Conservation (phyloP, 169 alveolate species). For the Plasmodium reichenowi region DNA sequence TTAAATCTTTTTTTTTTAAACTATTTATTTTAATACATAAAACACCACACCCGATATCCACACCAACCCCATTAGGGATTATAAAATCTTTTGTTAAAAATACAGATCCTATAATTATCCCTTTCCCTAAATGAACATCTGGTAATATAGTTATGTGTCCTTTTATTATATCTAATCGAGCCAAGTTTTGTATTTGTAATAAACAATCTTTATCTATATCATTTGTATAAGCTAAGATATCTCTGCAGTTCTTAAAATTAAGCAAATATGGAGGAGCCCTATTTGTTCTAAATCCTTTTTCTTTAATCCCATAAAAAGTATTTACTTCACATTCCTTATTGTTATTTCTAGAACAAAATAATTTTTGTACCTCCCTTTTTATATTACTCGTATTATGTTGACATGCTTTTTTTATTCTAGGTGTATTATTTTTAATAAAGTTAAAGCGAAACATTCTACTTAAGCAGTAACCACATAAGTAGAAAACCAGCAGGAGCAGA, state of each 20-base stretch:
- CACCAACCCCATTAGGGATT: constrained; percentile 84
- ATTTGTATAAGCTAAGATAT: constrained; percentile 48
- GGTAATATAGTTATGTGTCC: constrained; percentile 85
- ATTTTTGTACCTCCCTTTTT: background rate
- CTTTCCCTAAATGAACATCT: constrained; percentile 87
- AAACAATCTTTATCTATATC: constrained; percentile 64
- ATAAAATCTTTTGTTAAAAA: constrained; percentile 78
- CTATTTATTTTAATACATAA: constrained; percentile 76
- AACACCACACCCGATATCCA: constrained; percentile 84
- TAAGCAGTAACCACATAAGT: background rate
- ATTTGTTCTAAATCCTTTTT: constrained; percentile 14
- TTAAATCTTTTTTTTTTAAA: constrained; percentile 65
- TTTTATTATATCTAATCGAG: constrained; percentile 66
- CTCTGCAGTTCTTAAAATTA: constrained; percentile 38
- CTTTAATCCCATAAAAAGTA: constrained; percentile 25
- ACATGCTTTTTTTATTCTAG: background rate
- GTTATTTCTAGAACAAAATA: background rate
- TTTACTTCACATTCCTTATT: background rate
- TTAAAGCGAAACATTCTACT: constrained; percentile 32
- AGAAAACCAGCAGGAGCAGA: background rate
- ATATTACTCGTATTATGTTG: background rate
- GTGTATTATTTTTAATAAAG: background rate
- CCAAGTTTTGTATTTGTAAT: constrained; percentile 73
- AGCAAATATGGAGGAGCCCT: constrained; percentile 57
- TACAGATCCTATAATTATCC: constrained; percentile 81